Evolutionary conservation across 768 basidiomycete species (phyloP).

Genomic region (Chalciporus pseudorubinellus): DNA sequence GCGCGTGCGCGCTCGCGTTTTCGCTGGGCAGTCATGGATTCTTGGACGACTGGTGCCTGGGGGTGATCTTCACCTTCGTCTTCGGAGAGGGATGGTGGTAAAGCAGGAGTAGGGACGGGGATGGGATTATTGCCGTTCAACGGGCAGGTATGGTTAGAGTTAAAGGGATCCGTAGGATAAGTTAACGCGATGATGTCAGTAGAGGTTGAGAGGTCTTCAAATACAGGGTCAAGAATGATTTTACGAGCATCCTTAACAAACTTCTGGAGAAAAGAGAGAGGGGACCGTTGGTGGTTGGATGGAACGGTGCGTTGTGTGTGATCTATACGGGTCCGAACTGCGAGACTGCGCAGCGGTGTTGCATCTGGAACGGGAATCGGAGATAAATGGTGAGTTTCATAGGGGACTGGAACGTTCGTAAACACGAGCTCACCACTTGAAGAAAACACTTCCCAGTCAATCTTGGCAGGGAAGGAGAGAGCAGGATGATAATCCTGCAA

Average conservation of each 20-base stretch:
- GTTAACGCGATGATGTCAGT: constrained; percentile 16
- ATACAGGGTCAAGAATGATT: constrained; percentile 48
- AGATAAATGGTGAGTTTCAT: constrained; percentile 8
- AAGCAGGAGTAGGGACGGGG: constrained; percentile 14
- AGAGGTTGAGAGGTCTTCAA: constrained; percentile 22
- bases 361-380: constrained; percentile 43
- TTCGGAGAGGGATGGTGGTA: constrained; percentile 33
- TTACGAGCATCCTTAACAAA: constrained; percentile 53
- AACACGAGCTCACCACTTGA: constrained; percentile 45
- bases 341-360: constrained; percentile 48
- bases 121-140: constrained; percentile 20
- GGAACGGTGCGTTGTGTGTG: constrained; percentile 40
- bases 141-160: constrained; percentile 24
- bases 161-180: constrained; percentile 30
- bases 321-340: constrained; percentile 36
- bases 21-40: constrained; percentile 13
- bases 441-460: constrained; percentile 64
- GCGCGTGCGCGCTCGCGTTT: constrained; percentile 46
- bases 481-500: constrained; percentile 42
- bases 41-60: constrained; percentile 13
- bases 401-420: background rate
- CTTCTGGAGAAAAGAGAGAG: constrained; percentile 54
- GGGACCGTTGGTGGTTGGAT: constrained; percentile 39
- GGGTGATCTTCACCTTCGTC: constrained; percentile 26
- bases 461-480: constrained; percentile 41